phyloP scores from a whole-genome alignment of 169 alveolate genomes.

The Plasmodium gallinaceum region DNA sequence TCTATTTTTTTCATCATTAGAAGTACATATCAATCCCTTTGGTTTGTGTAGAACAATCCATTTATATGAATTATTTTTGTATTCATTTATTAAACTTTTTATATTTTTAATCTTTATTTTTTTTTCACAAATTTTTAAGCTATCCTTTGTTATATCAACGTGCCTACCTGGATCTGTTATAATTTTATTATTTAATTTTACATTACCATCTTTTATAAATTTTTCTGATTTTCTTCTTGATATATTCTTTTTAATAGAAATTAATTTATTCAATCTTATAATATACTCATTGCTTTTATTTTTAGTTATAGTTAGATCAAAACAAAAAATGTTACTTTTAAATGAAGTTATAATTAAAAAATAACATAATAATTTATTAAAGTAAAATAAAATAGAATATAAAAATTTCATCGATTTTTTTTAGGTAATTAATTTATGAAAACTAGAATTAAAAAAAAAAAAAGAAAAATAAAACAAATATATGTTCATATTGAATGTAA shows the following conservation, averaged over 20 bases:
- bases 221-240: constrained; percentile 72
- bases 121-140: constrained; percentile 22
- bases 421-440: background rate
- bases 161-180: constrained; percentile 67
- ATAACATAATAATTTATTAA: background rate
- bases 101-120: constrained; percentile 9
- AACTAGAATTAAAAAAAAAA: background rate
- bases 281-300: constrained; percentile 18
- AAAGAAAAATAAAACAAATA: background rate
- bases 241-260: constrained; percentile 42
- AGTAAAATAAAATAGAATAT: background rate
- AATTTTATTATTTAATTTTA: constrained; percentile 55
- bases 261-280: constrained; percentile 56
- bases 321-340: constrained; percentile 7
- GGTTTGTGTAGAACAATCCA: constrained; percentile 77
- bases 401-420: background rate
- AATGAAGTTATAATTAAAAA: background rate
- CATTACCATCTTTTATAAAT: constrained; percentile 63
- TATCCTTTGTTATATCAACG: constrained; percentile 57
- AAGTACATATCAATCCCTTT: constrained; percentile 67
- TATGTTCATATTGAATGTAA: background rate
- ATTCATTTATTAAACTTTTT: constrained; percentile 18
- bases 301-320: constrained; percentile 14
- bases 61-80: constrained; percentile 2
- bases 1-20: constrained; percentile 70